These are phyloP conservation scores for Dendrothele bispora DNA, from an alignment of 768 basidiomycete species.

Conservation along the genomic window DNA sequence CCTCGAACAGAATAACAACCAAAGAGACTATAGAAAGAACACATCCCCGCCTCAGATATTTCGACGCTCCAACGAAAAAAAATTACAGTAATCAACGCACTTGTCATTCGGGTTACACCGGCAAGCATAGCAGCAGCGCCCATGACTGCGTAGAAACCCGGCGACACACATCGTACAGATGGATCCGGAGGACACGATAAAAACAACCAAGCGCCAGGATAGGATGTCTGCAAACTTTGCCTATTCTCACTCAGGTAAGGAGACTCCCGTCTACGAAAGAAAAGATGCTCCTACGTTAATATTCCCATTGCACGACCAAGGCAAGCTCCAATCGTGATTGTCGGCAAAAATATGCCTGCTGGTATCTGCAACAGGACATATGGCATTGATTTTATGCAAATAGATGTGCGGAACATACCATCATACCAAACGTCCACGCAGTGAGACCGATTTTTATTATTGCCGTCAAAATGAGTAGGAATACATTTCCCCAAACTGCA, in stretches of 20 bases:
- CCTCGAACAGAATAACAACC: constrained; percentile 78
- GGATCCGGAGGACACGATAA: constrained; percentile 72
- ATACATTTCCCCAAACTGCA: constrained; percentile 67
- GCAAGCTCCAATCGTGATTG: constrained; percentile 74
- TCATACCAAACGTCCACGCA: constrained; percentile 80
- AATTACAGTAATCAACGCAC: constrained; percentile 43
- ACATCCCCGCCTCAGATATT: too few relatives aligned
- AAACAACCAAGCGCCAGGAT: constrained; percentile 70
- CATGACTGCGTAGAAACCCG: constrained; percentile 77
- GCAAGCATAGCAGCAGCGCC: constrained; percentile 77
- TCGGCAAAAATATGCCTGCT: constrained; percentile 75
- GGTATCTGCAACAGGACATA: constrained; percentile 50
- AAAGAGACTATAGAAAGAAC: constrained; percentile 77
- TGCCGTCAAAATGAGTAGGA: constrained; percentile 63
- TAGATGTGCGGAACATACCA: constrained; percentile 39
- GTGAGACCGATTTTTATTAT: constrained; percentile 61
- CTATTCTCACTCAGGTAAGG: too few relatives aligned
- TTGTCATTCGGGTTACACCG: constrained; percentile 77
- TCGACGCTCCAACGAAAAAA: background rate
- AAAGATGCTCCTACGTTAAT: constrained; percentile 51
- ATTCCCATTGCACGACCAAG: constrained; percentile 71
- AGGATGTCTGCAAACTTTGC: constrained; percentile 65
- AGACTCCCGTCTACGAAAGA: too few relatives aligned
- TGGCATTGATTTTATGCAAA: background rate
- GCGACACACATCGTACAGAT: constrained; percentile 65